These are phyloP conservation scores for Aspergillus ellipticus DNA, from an alignment of 495 filamentous ascomycete species.

Conservation along the genomic window DNA sequence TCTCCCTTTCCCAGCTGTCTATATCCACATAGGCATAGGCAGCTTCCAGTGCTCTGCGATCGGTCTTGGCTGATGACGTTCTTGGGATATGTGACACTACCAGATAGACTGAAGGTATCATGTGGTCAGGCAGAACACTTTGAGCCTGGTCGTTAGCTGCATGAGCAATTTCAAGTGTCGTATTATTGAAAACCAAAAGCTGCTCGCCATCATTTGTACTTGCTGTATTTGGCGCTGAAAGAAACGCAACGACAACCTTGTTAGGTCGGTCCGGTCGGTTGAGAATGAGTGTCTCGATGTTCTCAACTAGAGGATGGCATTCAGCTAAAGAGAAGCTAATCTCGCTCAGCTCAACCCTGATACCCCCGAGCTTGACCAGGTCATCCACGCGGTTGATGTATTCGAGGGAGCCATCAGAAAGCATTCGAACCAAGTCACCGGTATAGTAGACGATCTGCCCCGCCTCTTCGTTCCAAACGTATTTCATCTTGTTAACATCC, in stretches of 20 bases:
- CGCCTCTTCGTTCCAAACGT: conserved; percentile 30
- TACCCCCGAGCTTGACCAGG: conserved; percentile 35
- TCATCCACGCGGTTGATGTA: conserved; percentile 40
- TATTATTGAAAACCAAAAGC: conserved; percentile 10
- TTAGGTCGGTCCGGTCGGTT: conserved; percentile 28
- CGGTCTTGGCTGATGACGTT: conserved; percentile 33
- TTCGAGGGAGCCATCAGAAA: conserved; percentile 40
- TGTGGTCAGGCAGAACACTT: conserved; percentile 25
- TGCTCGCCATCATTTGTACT: not conserved
- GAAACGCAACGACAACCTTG: conserved; percentile 32
- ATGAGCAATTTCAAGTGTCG: conserved; percentile 18
- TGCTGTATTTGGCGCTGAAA: conserved; percentile 21
- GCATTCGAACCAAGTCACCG: conserved; percentile 47
- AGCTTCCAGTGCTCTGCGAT: conserved; percentile 25
- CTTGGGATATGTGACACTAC: conserved; percentile 27
- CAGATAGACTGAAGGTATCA: conserved; percentile 33
- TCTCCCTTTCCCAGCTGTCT: conserved; percentile 26
- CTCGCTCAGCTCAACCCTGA: conserved; percentile 37
- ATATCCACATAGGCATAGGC: conserved; percentile 27
- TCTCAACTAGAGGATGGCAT: conserved; percentile 28
- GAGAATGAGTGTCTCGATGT: conserved; percentile 26
- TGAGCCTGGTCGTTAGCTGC: conserved; percentile 24
- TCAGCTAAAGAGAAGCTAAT: conserved; percentile 30
- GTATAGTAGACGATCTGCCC: conserved; percentile 43
- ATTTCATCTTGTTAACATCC: conserved; percentile 38